Percentiles rank a stretch among this genome's conserved stretches.
These are phyloP conservation scores for Boletus hoseneyae DNA, from an alignment of 1,284 basidiomycete genomes.

Conservation along the genomic window DNA sequence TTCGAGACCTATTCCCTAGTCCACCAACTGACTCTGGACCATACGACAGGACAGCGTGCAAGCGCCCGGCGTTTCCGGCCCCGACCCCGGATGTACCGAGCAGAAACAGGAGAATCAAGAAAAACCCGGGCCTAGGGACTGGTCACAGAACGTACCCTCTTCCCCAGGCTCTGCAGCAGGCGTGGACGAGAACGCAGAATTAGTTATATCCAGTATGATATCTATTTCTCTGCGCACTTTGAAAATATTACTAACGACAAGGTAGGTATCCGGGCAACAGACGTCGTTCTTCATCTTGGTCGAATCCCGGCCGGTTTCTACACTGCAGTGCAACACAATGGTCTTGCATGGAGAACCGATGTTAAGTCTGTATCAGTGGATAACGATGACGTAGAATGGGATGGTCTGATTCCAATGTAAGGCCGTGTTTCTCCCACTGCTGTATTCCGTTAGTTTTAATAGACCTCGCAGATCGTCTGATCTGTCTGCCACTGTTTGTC, in stretches of 20 bases:
- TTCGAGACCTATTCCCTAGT: background rate
- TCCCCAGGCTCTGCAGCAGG: background rate
- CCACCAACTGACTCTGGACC: background rate
- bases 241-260: background rate
- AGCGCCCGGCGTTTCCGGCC: background rate
- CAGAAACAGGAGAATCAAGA: background rate
- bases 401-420: slow-evolving; percentile 5
- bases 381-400: slow-evolving; percentile 6
- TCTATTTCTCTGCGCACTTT: background rate
- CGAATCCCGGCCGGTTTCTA: slow-evolving; percentile 1
- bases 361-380: background rate
- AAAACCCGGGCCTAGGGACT: background rate
- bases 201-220: background rate
- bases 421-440: background rate
- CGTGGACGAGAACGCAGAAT: background rate
- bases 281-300: background rate
- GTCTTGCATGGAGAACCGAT: slow-evolving; percentile 1
- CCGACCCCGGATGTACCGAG: background rate
- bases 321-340: background rate
- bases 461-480: slow-evolving; percentile 5
- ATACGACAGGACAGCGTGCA: background rate
- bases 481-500: slow-evolving; percentile 1
- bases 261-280: background rate
- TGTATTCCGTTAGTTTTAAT: background rate
- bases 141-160: background rate